Conservation (phyloP, 352 stramenopile species). For the Phytopythium litorale region DNA sequence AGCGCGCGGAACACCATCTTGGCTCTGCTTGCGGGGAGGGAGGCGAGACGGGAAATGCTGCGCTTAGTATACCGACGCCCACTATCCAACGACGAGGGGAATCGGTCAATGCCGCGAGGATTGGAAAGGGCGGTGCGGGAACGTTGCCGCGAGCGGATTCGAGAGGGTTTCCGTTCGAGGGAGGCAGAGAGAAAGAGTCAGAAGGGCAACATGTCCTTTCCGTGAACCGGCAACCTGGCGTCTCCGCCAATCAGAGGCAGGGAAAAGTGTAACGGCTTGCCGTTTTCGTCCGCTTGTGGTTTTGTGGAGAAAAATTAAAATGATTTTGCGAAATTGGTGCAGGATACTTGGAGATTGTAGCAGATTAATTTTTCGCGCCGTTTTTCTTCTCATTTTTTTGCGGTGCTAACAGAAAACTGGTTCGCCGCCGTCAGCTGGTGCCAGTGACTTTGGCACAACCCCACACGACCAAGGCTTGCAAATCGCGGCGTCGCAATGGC, state of each 20-base stretch:
- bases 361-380: not conserved
- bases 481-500: not conserved
- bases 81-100: not conserved
- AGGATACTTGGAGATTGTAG: constrained; percentile 1
- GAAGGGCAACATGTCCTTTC: not conserved
- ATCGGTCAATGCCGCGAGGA: not conserved
- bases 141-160: not conserved
- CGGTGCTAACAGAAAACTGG: not conserved
- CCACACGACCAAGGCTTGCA: not conserved
- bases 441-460: no score
- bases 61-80: not conserved
- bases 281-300: not conserved
- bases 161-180: not conserved
- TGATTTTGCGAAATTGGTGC: not conserved
- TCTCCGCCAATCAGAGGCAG: not conserved
- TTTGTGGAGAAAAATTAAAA: not conserved
- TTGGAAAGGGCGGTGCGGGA: not conserved
- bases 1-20: constrained; percentile 24
- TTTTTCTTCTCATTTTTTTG: not conserved
- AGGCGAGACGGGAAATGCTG: not conserved
- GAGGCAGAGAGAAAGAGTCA: constrained; percentile 1
- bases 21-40: no score
- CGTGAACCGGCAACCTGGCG: not conserved
- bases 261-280: not conserved
- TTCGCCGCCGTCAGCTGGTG: no score